These are phyloP conservation scores for Luffa acutangula DNA, from an alignment of 306 rosid genomes.

Conservation along the genomic window DNA sequence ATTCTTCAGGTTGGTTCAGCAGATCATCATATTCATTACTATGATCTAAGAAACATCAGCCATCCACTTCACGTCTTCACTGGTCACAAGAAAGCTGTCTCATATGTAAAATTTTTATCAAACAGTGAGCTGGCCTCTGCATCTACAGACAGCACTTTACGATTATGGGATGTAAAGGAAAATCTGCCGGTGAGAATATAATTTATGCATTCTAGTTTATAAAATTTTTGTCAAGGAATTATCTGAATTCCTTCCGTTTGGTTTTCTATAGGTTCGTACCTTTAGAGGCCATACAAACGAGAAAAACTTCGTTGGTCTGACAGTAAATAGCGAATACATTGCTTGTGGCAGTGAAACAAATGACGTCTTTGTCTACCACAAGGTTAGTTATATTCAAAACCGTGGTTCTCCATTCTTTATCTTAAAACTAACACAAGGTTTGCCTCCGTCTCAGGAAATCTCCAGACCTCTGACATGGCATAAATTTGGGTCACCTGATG, in stretches of 20 bases:
- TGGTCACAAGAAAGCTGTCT: conserved; percentile 88
- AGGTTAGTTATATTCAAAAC: conserved; percentile 41
- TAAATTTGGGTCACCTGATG: conserved; percentile 66
- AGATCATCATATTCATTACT: conserved; percentile 92
- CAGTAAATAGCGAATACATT: conserved; percentile 79
- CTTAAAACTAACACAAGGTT: conserved; percentile 12
- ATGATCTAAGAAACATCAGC: conserved; percentile 74
- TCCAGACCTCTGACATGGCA: conserved; percentile 80
- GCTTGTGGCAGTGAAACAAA: conserved; percentile 98
- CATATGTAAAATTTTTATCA: conserved; percentile 90
- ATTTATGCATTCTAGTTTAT: background rate
- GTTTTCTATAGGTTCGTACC: conserved; percentile 55
- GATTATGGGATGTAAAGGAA: conserved; percentile 92
- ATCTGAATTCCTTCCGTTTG: background rate
- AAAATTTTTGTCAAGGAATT: background rate
- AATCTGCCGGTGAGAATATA: conserved; percentile 54
- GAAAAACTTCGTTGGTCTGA: conserved; percentile 93
- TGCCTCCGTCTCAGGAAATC: conserved; percentile 53
- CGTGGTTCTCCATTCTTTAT: background rate
- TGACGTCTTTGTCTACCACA: conserved; percentile 91
- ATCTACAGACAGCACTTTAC: conserved; percentile 84
- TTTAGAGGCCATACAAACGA: conserved; percentile 86
- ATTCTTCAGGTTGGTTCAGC: conserved; percentile 88
- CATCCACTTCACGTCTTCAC: conserved; percentile 80
- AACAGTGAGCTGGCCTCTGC: conserved; percentile 91